Percentiles rank a stretch among this genome's conserved stretches.
phyloP scores from a whole-genome alignment of 305 asterid genomes.

The Ajuga reptans region DNA sequence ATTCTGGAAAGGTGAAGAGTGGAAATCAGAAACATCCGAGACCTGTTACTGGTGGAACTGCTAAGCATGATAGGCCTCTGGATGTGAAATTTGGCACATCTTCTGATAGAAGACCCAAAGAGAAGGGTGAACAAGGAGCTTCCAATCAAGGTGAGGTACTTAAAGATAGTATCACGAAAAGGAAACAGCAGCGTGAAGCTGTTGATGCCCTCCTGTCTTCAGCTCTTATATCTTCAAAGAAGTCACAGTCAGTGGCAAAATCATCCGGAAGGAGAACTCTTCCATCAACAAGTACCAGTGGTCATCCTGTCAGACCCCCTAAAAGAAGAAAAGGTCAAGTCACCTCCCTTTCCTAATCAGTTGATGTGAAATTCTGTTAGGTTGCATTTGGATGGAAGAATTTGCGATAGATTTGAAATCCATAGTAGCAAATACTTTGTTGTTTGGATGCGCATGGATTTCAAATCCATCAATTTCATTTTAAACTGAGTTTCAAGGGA shows the following conservation, averaged over 20 bases:
- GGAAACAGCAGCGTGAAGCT: conserved; percentile 90
- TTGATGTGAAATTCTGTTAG: not conserved
- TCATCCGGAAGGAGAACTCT: conserved; percentile 42
- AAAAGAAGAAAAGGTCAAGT: conserved; percentile 48
- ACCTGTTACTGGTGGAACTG: conserved; percentile 27
- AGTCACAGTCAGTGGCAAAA: conserved; percentile 45
- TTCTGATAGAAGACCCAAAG: conserved; percentile 35
- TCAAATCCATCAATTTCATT: too few species aligned
- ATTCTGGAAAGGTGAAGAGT: conserved; percentile 33
- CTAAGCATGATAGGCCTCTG: conserved; percentile 28
- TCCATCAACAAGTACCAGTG: conserved; percentile 28
- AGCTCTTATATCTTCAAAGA: conserved; percentile 80
- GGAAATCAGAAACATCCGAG: conserved; percentile 31
- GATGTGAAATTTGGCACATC: conserved; percentile 24
- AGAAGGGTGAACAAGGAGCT: conserved; percentile 36
- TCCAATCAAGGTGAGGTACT: conserved; percentile 36
- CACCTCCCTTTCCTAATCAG: conserved; percentile 5
- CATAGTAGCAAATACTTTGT: too few species aligned
- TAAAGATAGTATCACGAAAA: conserved; percentile 38
- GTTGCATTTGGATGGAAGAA: too few species aligned
- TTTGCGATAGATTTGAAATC: too few species aligned
- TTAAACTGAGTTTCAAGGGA: too few species aligned
- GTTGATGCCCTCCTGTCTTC: conserved; percentile 93
- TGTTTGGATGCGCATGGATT: too few species aligned
- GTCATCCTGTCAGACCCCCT: conserved; percentile 37